Evolutionary conservation across 2,329 filamentous ascomycete species (phyloP).

Genomic region (Aspergillus versicolor): DNA sequence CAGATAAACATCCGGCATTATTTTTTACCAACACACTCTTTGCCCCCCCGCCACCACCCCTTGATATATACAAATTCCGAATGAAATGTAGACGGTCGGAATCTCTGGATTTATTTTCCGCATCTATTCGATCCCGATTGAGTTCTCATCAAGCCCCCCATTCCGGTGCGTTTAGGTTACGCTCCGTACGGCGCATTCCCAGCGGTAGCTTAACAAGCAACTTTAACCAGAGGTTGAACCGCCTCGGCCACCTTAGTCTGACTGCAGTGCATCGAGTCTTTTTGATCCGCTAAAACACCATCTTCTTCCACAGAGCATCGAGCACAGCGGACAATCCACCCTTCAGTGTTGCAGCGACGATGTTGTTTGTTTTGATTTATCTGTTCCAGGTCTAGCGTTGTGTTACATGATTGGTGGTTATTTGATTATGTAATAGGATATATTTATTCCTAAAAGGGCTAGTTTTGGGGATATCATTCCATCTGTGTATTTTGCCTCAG

Average conservation of each 20-base stretch:
- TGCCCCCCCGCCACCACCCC: not conserved
- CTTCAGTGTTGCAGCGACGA: not conserved
- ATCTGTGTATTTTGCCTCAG: not conserved
- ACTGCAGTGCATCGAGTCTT: not conserved
- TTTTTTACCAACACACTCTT: not conserved
- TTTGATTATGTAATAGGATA: not conserved
- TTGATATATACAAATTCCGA: not conserved
- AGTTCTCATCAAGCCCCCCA: not conserved
- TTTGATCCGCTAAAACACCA: not conserved
- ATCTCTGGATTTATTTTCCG: not conserved
- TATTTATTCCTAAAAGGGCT: not conserved
- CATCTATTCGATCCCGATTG: not conserved
- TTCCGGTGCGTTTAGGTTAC: not conserved
- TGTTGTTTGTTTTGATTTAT: slow-evolving; percentile 35
- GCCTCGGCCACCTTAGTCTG: not conserved
- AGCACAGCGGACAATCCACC: not conserved
- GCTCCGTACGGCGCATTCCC: not conserved
- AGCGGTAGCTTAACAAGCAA: not conserved
- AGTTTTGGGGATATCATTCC: not conserved
- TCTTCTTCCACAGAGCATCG: not conserved
- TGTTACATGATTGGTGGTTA: not conserved
- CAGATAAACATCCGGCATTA: slow-evolving; percentile 3
- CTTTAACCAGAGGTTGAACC: not conserved
- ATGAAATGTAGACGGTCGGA: not conserved
- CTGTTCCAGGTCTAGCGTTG: slow-evolving; percentile 18